Percentiles rank a stretch among this genome's conserved stretches.
phyloP scores from a whole-genome alignment of 1,284 basidiomycete genomes.

The Naganishia cerealis region DNA sequence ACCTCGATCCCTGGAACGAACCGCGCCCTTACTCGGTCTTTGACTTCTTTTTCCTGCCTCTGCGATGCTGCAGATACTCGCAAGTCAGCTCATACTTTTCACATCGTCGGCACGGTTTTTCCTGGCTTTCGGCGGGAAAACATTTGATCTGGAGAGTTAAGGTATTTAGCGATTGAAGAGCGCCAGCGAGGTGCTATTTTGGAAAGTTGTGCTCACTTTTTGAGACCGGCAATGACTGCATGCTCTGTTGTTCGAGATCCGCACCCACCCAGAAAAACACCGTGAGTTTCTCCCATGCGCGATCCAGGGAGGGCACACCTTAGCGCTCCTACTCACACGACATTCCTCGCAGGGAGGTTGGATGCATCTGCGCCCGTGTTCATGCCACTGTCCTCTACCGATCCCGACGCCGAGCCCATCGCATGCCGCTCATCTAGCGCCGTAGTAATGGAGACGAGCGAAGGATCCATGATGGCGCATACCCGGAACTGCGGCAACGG shows the following conservation, averaged over 20 bases:
- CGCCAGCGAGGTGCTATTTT: not conserved
- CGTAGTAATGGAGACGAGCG: not conserved
- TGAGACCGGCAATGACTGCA: slow-evolving; percentile 31
- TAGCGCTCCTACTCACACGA: slow-evolving; percentile 21
- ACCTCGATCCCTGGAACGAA: not conserved
- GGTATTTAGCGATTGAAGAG: not conserved
- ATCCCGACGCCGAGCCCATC: not conserved
- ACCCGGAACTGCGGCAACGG: not conserved
- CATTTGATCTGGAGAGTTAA: slow-evolving; percentile 23
- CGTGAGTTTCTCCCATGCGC: no score
- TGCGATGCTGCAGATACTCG: slow-evolving; percentile 28
- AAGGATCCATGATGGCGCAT: slow-evolving; percentile 10
- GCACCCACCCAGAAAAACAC: not conserved
- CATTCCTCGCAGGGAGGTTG: slow-evolving; percentile 23
- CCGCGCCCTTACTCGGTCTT: slow-evolving; percentile 2
- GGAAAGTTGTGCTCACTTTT: slow-evolving; percentile 1
- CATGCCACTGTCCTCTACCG: slow-evolving; percentile 3
- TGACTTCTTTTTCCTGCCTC: slow-evolving; percentile 31
- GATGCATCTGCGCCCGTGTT: not conserved
- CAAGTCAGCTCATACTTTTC: slow-evolving; percentile 25
- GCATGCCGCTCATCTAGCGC: not conserved
- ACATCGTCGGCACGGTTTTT: slow-evolving; percentile 28
- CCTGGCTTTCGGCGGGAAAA: slow-evolving; percentile 26
- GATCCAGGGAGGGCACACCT: no score
- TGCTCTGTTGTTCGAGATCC: slow-evolving; percentile 14